phyloP scores from a whole-genome alignment of 805 yeast species.

The Cyberlindnera misumaiensis region DNA sequence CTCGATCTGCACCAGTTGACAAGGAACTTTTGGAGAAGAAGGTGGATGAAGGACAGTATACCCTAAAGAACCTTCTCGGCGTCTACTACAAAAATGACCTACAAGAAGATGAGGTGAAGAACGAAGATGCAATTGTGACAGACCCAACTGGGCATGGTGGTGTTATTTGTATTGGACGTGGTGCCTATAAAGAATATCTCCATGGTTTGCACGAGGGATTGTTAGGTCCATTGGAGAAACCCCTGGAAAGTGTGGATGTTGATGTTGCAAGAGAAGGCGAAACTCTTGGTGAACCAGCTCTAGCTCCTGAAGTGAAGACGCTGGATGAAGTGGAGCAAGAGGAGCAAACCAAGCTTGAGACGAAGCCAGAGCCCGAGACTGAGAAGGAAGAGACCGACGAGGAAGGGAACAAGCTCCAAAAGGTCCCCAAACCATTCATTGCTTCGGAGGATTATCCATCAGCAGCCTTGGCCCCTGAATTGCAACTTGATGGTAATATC shows the following conservation, averaged over 20 bases:
- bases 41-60: conserved; percentile 28
- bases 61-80: conserved; percentile 47
- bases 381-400: conserved; percentile 7
- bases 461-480: conserved; percentile 44
- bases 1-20: conserved; percentile 6
- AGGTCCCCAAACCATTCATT: conserved; percentile 62
- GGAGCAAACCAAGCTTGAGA: too few relatives aligned
- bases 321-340: conserved; percentile 2
- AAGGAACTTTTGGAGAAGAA: conserved; percentile 16
- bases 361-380: conserved; percentile 2
- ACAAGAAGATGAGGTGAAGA: conserved; percentile 10
- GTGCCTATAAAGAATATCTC: conserved; percentile 89
- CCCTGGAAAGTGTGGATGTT: conserved; percentile 24
- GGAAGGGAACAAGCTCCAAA: conserved; percentile 27
- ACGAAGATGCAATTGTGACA: conserved; percentile 41
- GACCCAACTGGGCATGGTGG: conserved; percentile 64
- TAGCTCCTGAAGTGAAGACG: conserved; percentile 7
- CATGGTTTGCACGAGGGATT: conserved; percentile 92
- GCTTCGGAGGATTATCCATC: conserved; percentile 47
- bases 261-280: conserved; percentile 3
- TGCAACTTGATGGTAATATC: conserved; percentile 20
- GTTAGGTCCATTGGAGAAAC: conserved; percentile 75
- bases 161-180: conserved; percentile 87
- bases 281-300: conserved; percentile 1
- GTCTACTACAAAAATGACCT: conserved; percentile 35